Conservation (phyloP, 257 asterid species). For the Rubia yunnanensis region DNA sequence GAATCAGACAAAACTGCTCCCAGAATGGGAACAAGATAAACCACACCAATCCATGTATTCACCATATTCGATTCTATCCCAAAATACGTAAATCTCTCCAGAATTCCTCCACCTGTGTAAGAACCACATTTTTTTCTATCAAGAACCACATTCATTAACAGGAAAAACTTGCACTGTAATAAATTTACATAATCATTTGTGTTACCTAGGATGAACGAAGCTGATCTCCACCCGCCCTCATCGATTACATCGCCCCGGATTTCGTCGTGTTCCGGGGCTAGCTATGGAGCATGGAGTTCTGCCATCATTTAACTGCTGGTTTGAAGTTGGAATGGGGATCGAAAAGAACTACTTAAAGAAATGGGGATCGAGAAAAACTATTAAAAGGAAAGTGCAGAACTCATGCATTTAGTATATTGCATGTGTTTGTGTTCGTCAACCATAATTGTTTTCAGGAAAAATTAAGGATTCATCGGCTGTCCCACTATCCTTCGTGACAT, state of each 20-base stretch:
- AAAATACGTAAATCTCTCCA: constrained; percentile 28
- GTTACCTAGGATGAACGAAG: constrained; percentile 8
- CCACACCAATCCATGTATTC: constrained; percentile 25
- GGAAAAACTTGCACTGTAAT: too few species aligned
- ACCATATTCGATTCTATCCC: constrained; percentile 26
- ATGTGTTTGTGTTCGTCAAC: too few species aligned
- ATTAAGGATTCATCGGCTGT: too few species aligned
- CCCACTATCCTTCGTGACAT: too few species aligned
- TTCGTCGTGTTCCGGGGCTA: background rate
- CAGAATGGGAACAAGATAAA: constrained; percentile 24
- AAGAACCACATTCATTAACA: too few species aligned
- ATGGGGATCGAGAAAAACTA: too few species aligned
- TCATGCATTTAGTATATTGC: too few species aligned
- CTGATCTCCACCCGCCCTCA: constrained; percentile 10
- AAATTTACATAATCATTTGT: too few species aligned
- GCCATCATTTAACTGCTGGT: background rate
- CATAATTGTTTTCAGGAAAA: too few species aligned
- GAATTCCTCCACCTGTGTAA: constrained; percentile 20
- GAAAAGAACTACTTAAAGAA: too few species aligned
- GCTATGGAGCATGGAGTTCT: background rate
- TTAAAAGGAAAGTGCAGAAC: too few species aligned
- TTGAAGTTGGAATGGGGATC: too few species aligned
- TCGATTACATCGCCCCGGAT: background rate
- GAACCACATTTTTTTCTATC: background rate
- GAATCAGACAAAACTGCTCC: constrained; percentile 31